phyloP scores from a whole-genome alignment of 176 grass and related monocot genomes.

The Juncus effusus region DNA sequence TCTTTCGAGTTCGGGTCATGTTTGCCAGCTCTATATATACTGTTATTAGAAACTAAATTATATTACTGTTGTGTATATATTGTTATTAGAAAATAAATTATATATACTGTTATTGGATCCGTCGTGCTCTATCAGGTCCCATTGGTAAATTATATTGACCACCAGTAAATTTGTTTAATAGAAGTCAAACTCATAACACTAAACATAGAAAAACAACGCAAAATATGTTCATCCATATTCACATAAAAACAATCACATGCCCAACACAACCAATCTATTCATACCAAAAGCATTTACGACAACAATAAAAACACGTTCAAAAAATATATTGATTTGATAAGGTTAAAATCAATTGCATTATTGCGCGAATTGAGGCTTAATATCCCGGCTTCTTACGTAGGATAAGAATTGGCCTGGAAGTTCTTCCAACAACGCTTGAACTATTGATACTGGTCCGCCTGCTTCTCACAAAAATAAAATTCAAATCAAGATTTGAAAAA shows the following conservation, averaged over 20 bases:
- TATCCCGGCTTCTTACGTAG: slow-evolving; percentile 67
- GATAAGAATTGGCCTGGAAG: slow-evolving; percentile 78
- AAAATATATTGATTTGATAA: not conserved
- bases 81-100: no score
- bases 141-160: no score
- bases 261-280: not conserved
- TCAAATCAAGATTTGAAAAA: slow-evolving; percentile 20
- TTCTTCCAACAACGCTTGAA: slow-evolving; percentile 84
- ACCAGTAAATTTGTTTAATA: no score
- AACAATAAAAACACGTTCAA: not conserved
- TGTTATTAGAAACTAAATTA: no score
- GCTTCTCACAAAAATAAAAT: slow-evolving; percentile 25
- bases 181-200: no score
- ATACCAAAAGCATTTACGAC: no score
- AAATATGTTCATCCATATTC: not conserved
- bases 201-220: not conserved
- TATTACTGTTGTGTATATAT: no score
- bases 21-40: no score
- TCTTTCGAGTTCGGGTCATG: no score
- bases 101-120: no score
- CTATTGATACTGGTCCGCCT: slow-evolving; percentile 68
- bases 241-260: slow-evolving; percentile 3
- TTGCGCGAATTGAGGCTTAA: slow-evolving; percentile 45
- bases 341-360: not conserved
- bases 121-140: no score